Evolutionary conservation across 176 grass and related monocot genomes (phyloP), one percentile per base, ranked within the genome.

Genomic region (Phoenix roebelenii): DNA sequence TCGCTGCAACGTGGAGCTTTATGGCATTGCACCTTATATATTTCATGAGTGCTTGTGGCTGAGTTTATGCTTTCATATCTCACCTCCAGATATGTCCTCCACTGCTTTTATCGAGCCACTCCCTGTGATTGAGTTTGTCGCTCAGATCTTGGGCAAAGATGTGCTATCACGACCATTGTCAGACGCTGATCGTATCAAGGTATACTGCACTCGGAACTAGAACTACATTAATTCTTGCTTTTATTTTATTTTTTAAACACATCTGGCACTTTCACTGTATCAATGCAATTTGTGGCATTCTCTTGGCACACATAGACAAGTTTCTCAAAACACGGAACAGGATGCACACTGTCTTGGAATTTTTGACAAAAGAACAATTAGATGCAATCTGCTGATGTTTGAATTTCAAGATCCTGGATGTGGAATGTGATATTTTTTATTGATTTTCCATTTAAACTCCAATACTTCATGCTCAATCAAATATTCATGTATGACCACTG

Each of bases 131-230:
- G 89, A 95, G 49, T 95, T 85, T 61, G 89, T 89, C 50, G 89
- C 85, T 60, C 85, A 95, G 50, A 89, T 95, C 72, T 74, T 95
- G 25, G 89, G 89, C 60, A 95, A 85, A 60, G 85, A 95, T 77
- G 85, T 85, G 61, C 77, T 89, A 52, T 77, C 72, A 67, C 89
- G 89, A 65, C 89, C 89, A 71, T 77, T 95, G 68, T 95, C 89
- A 18, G 89, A 95, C 83, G 81, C 89, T 60, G 87, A 95, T 57
- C 69, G 89, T 61, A 88, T 95, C 65, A 95, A 95, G 85, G 89
- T 95, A 74, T 44, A 14, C 35, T 14, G 35, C 10, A 44, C 0
- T 44, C 9, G 1, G 10, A 2, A 44, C 35, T 12, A 44, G 7
- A 44, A 12, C 35, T 44, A 3, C 35, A 9, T 44, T 44, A 12